Percentiles rank a stretch among this genome's conserved stretches.
Conservation (phyloP, 192 early-diverging fungal genomes). For the Obelidium mucronatum region DNA sequence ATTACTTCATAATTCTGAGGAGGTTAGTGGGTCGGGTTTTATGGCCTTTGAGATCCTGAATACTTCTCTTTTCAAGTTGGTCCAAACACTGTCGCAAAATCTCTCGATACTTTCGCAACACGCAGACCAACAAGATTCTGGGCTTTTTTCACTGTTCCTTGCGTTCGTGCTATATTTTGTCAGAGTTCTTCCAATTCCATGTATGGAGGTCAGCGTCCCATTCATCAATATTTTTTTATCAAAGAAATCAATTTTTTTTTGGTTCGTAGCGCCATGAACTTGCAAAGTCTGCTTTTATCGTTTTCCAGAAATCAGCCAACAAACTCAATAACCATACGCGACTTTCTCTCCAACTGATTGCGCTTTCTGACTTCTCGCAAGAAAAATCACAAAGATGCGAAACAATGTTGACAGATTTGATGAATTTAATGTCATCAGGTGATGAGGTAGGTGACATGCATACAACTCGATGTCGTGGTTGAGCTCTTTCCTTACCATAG, state of each 20-base stretch:
- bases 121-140: not conserved
- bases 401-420: not conserved
- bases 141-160: not conserved
- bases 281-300: not conserved
- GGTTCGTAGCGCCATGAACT: not conserved
- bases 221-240: not conserved
- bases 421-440: conserved; percentile 1
- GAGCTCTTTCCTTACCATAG: not conserved
- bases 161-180: conserved; percentile 18
- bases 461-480: too few species aligned
- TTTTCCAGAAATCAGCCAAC: not conserved
- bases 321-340: not conserved
- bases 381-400: not conserved
- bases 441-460: conserved; percentile 15
- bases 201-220: conserved; percentile 2
- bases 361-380: not conserved
- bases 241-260: not conserved
- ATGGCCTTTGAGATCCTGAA: not conserved
- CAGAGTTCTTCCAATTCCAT: not conserved
- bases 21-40: not conserved
- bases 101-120: too few species aligned
- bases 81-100: not conserved
- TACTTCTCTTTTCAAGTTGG: not conserved
- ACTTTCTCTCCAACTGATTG: conserved; percentile 18
- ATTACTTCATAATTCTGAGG: not conserved